Evolutionary conservation across 2,329 filamentous ascomycete genomes (phyloP), one percentile per base, ranked within the genome.

Genomic region (Fusarium sp.): DNA sequence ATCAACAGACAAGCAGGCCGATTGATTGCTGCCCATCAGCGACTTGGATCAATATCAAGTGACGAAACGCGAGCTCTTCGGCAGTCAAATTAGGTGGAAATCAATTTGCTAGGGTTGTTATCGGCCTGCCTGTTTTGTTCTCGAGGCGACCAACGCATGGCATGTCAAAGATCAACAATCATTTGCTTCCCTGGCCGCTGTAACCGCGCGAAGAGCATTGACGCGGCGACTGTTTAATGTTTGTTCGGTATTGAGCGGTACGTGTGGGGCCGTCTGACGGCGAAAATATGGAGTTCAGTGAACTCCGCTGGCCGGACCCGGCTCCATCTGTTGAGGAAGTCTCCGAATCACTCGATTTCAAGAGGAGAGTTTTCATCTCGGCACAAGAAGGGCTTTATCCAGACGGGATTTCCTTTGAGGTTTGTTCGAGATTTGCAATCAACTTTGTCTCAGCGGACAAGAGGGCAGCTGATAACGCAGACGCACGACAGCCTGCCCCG

Each of bases 291-390:
- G 63, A 49, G 64, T 27, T 37, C 13, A 35, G 31, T 36, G 14
- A 47, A 41, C 52, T 63, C 58, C 52, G 52, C 39, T 33, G 47
- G 35, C 46, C 65, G 65, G 65, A 65, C 61, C 64, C 65, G 65
- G 64, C 29, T 53, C 50, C 37, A 50, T 14, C 17, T 17, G 15
- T 17, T 35, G 4, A 35, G 23, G 37, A 42, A 53, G 20, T 41
- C 49, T 42, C 58, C 46, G 64, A 43, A 63, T 41, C 13, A 31
- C 42, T 40, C 27, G 59, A 37, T 23, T 25, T 47, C 46, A 40
- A 25, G 21, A n/a, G 3, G 41, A 6, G 48, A 15, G 6, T 14
- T 36, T 20, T 8, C 17, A 18, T 29, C 8, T 31, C 7, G 8
- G 15, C 7, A 11, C 5, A 6, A 21, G 25, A 9, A 29, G n/a